These are phyloP conservation scores for Phytopythium ostracodes DNA, from an alignment of 352 stramenopile species.

Conservation along the genomic window DNA sequence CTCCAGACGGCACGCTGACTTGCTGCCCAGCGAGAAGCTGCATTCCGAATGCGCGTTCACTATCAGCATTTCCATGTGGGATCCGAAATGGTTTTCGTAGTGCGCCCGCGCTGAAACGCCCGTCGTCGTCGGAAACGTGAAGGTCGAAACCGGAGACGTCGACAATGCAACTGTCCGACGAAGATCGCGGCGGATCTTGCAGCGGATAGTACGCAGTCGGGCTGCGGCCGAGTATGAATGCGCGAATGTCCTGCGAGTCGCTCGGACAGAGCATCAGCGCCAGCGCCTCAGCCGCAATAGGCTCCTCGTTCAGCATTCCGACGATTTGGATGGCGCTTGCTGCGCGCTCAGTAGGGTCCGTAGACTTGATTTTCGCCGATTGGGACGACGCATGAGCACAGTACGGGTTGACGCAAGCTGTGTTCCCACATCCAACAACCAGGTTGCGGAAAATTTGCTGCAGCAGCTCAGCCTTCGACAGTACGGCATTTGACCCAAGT, in stretches of 20 bases:
- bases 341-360: conserved; percentile 39
- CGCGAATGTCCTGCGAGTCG: conserved; percentile 22
- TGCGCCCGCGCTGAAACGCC: conserved; percentile 12
- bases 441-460: conserved; percentile 44
- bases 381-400: conserved; percentile 19
- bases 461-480: conserved; percentile 24
- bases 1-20: conserved; percentile 8
- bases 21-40: conserved; percentile 31
- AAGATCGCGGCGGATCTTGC: conserved; percentile 35
- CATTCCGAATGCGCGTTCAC: conserved; percentile 21
- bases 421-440: conserved; percentile 34
- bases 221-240: conserved; percentile 35
- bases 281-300: conserved; percentile 33
- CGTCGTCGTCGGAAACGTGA: conserved; percentile 23
- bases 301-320: conserved; percentile 25
- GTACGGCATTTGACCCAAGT: neutral
- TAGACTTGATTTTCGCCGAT: conserved; percentile 7
- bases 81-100: conserved; percentile 63
- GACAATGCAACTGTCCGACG: conserved; percentile 18
- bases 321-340: conserved; percentile 45
- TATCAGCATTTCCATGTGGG: conserved; percentile 8
- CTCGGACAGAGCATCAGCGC: conserved; percentile 34
- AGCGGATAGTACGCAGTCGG: conserved; percentile 52
- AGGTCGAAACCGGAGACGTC: conserved; percentile 50
- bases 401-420: conserved; percentile 34